Percentiles rank a stretch among this genome's conserved stretches.
Conservation (phyloP, 805 yeast species). For the Phaffomyces opuntiae region DNA sequence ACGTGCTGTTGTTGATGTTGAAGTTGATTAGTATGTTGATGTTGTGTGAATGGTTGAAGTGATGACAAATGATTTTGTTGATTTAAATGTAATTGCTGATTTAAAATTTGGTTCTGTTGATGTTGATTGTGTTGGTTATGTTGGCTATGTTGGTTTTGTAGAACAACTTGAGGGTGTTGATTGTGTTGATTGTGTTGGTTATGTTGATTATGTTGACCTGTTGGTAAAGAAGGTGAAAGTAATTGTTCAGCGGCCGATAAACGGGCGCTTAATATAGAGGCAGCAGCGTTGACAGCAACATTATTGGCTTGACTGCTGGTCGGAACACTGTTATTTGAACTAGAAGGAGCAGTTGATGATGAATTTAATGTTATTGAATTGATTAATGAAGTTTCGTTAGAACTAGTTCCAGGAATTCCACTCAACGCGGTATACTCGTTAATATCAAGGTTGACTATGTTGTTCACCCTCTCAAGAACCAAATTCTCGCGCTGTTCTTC, state of each 20-base stretch:
- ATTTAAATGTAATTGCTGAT: slow-evolving; percentile 7
- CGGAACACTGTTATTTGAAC: background rate
- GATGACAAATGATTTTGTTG: slow-evolving; percentile 5
- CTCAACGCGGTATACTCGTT: slow-evolving; percentile 14
- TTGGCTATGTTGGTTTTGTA: too few relatives aligned
- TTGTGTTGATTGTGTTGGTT: background rate
- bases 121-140: background rate
- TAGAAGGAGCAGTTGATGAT: slow-evolving; percentile 3
- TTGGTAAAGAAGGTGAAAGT: slow-evolving; percentile 13
- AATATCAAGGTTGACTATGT: slow-evolving; percentile 15
- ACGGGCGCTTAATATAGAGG: slow-evolving; percentile 12
- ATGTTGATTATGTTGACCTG: slow-evolving; percentile 5
- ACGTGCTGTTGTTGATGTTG: slow-evolving; percentile 5
- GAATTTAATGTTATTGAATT: slow-evolving; percentile 20
- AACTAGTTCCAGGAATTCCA: background rate
- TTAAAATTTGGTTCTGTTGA: slow-evolving; percentile 1
- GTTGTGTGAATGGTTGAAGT: slow-evolving; percentile 2
- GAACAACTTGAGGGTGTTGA: too few relatives aligned
- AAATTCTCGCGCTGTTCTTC: slow-evolving; percentile 19
- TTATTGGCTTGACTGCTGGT: background rate
- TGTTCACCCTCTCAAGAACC: slow-evolving; percentile 18
- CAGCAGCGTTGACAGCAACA: background rate
- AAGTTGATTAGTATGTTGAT: slow-evolving; percentile 1
- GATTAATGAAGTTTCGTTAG: slow-evolving; percentile 15
- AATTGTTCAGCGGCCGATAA: slow-evolving; percentile 14